These are phyloP conservation scores for Lentinula raphanica DNA, from an alignment of 768 basidiomycete genomes.

Conservation along the genomic window DNA sequence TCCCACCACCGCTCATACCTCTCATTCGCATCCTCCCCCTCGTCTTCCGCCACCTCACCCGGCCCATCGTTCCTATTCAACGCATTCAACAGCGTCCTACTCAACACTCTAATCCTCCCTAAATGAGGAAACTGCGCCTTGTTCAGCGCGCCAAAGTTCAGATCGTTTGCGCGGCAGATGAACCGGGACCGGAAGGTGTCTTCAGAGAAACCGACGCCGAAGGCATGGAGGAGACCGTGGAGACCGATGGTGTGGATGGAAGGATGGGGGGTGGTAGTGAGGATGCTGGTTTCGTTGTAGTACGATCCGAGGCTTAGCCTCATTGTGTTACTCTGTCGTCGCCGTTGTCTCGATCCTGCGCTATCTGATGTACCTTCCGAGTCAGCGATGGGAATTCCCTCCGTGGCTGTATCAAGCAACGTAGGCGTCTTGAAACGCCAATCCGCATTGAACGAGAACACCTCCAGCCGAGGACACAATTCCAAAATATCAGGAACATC, in stretches of 20 bases:
- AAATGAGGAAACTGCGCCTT: slow-evolving; percentile 57
- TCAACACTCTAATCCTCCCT: slow-evolving; percentile 54
- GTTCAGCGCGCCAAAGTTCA: slow-evolving; percentile 54
- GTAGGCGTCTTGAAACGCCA: slow-evolving; percentile 44
- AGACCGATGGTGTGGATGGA: slow-evolving; percentile 60
- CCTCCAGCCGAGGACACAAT: slow-evolving; percentile 54
- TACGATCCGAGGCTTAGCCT: neutral
- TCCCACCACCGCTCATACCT: slow-evolving; percentile 76
- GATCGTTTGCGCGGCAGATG: slow-evolving; percentile 56
- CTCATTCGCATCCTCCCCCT: slow-evolving; percentile 31
- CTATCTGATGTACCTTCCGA: slow-evolving; percentile 9
- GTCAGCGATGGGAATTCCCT: neutral
- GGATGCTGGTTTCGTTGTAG: slow-evolving; percentile 17
- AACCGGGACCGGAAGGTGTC: slow-evolving; percentile 41
- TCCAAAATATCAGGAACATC: slow-evolving; percentile 58
- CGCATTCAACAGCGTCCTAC: slow-evolving; percentile 46
- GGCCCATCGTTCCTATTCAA: slow-evolving; percentile 54
- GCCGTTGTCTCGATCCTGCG: slow-evolving; percentile 10
- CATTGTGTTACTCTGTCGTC: slow-evolving; percentile 6
- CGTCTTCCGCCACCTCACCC: slow-evolving; percentile 26
- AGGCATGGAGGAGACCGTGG: slow-evolving; percentile 64
- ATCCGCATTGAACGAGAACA: slow-evolving; percentile 71
- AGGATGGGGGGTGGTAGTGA: slow-evolving; percentile 40
- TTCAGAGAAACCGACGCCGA: slow-evolving; percentile 52
- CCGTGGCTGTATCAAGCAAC: slow-evolving; percentile 6